These are phyloP conservation scores for Cicer cuneatum DNA, from an alignment of 306 rosid genomes.

Conservation along the genomic window DNA sequence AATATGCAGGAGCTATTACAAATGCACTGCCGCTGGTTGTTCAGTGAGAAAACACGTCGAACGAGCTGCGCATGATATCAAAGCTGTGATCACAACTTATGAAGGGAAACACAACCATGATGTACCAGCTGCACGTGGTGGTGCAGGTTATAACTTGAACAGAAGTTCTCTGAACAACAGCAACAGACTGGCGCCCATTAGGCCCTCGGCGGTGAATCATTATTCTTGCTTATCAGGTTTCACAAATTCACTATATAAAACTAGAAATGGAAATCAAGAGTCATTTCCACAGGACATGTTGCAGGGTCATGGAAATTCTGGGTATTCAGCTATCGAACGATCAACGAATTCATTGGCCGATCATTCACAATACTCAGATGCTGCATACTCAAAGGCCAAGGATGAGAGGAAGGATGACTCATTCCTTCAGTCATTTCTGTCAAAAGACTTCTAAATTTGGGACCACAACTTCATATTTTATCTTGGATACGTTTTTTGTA, in stretches of 20 bases:
- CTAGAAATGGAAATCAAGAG: conserved; percentile 50
- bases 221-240: conserved; percentile 46
- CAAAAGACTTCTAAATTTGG: conserved; percentile 47
- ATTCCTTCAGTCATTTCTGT: conserved; percentile 53
- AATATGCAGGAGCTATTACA: conserved; percentile 87
- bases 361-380: conserved; percentile 45
- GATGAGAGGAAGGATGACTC: conserved; percentile 60
- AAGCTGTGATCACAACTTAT: conserved; percentile 93
- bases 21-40: conserved; percentile 82
- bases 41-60: conserved; percentile 94
- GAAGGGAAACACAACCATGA: conserved; percentile 98
- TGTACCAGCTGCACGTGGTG: conserved; percentile 89
- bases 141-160: conserved; percentile 52
- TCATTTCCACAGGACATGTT: conserved; percentile 46
- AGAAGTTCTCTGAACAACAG: conserved; percentile 41
- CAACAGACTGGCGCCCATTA: conserved; percentile 48
- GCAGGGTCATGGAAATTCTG: conserved; percentile 45
- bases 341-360: conserved; percentile 39
- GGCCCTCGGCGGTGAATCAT: conserved; percentile 56
- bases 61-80: conserved; percentile 78
- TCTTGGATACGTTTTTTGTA: conserved; percentile 38
- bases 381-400: conserved; percentile 44
- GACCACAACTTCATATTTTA: not conserved
- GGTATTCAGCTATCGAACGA: conserved; percentile 37
- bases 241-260: conserved; percentile 47